These are phyloP conservation scores for Vitis vinifera DNA, from an alignment of 164 flowering plant species.

Conservation along the genomic window ASM3070453v1 NC_081815.1:2735001-2735500, in stretches of 20 bases:
- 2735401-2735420: slow-evolving; percentile 48
- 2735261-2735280: neutral
- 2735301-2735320: neutral
- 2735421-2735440: slow-evolving; percentile 36
- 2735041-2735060: too few relatives aligned
- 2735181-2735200: neutral
- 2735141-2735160: too few relatives aligned
- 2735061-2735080: too few relatives aligned
- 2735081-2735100: too few relatives aligned
- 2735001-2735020: too few relatives aligned
- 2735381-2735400: slow-evolving; percentile 56
- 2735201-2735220: neutral
- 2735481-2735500: slow-evolving; percentile 49
- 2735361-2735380: slow-evolving; percentile 44
- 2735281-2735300: too few relatives aligned
- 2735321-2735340: neutral
- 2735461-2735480: slow-evolving; percentile 49
- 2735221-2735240: too few relatives aligned
- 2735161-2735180: too few relatives aligned
- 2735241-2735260: neutral
- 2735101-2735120: too few relatives aligned
- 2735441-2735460: slow-evolving; percentile 42
- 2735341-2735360: neutral
- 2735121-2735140: too few relatives aligned
- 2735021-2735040: too few relatives aligned